Base-by-base conservation (phyloP, 2,329 filamentous ascomycete species). In the Fonsecaea nubica region DNA sequence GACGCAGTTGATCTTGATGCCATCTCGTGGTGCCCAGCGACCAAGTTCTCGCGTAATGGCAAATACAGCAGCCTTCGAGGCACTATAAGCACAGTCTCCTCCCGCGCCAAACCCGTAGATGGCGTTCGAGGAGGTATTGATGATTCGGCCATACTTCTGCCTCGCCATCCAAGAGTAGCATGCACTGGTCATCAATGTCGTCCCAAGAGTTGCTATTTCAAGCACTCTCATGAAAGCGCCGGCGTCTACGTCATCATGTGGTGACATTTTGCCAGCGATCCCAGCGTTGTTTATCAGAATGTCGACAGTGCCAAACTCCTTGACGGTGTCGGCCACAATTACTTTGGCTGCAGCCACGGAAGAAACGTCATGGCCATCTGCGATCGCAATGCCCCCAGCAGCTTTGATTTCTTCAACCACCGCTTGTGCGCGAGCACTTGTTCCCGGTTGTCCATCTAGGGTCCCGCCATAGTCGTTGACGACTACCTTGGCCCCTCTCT, bases 301-400 rank as follows among this genome's bases (percentile, higher is more conserved):
- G 70, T 83, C 80, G 4, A 83, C 58, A 42, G 80, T 69, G 2
- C 81, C 79, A 69, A 76, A 80, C n/a, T 71, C 69, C 21, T 72
- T 64, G 1, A 80, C 80, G 1, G 79, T 72, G 3, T 58, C 56
- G 7, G 74, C 32, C 0, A 85, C 74, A 33, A 83, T 58, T 0
- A 64, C 69, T 61, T 82, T 76, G 7, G 83, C 74, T 0, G 77
- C 75, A 6, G 77, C 71, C 13, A 12, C 12, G 18, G 38, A 42
- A 10, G 77, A 79, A 2, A 84, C 82, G 64, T 85, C 80, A 0
- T 98, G 91, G 85, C 97, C 97, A 86, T 97, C 97, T 80, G 93
- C 92, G 57, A 97, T 92, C 66, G 95, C 95, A 81, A 96, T 95
- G 79, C 95, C 94, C 78, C 95, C 95, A 60, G 89, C 90, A 76